Base-by-base conservation (phyloP, 2,329 filamentous ascomycete species). In the Pseudohalonectria lignicola region DNA sequence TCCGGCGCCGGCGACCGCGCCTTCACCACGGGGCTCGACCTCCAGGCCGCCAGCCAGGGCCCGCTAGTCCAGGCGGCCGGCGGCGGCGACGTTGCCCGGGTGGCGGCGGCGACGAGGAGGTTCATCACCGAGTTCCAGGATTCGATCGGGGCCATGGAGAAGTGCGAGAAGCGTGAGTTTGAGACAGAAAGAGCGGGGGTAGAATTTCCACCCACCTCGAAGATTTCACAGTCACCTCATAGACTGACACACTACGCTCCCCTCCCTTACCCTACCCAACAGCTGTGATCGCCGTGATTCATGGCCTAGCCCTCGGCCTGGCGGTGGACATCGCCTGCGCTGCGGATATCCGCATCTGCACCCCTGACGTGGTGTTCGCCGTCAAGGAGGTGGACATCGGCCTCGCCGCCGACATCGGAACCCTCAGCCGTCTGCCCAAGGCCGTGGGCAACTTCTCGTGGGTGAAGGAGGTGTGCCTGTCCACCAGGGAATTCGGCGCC, bases 381-480 rank as follows among this genome's bases (percentile, higher is more conserved):
- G 80, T 90, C 44, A 87, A 88, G 53, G 84, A 90, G 59, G 82
- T 90, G 36, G 83, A 88, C 52, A 86, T 90, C 44, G 84, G 84
- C 3, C 61, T 90, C 36, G 83, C 84, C 1, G 84, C 84, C 18
- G 84, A 90, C 51, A 79, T 90, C 34, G 84, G 84, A 34, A 86
- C 82, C 1, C 65, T 88, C 11, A 73, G 75, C 1, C 73, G 84
- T 2, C 67, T 90, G 30, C 84, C 84, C 34, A 85, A 86, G 54
- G 63, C 79, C 21, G 81, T 86, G 4, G 78, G 80, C 3, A 81
- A 69, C 44, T 64, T 71, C 47, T 79, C 75, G 15, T 92, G 83
- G 82, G 76, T 87, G 34, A 88, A 88, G 57, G 85, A 92, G 28
- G 79, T 92, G 7, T 76, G 74, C 45, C 58, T 88, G 41, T 76